Base-by-base conservation (phyloP, 805 yeast species). In the Kodamaea fukazawae region DNA sequence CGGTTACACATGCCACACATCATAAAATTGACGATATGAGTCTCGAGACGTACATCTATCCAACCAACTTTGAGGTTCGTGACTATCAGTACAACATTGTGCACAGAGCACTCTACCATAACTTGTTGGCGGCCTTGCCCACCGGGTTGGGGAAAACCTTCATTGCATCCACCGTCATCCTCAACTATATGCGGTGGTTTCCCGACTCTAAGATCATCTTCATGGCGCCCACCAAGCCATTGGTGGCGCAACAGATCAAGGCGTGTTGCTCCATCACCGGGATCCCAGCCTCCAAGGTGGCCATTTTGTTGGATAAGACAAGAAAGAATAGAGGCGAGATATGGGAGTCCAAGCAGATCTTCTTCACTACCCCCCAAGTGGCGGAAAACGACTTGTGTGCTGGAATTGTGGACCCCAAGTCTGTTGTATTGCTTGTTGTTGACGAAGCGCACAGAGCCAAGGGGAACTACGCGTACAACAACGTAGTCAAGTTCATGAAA, bases 131-230 rank as follows among this genome's bases (percentile, higher is more conserved):
- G 55, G 95, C 97, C 0, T 76, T 93, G 11, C 99, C 99, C 1
- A 93, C 99, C 0, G 99, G 99, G 49, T 70, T 90, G 58, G 99
- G 99, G 29, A 93, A 93, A 63, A 93, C 99, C 0, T 88, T 93
- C 48, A 89, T 93, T 54, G 98, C 99, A 1, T 81, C 95, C 27
- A 83, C 96, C 0, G 91, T 91, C 15, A 93, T 93, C 89, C 70
- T 89, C 41, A 93, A 93, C 57, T 93, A 75, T 63, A 81, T 76
- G 49, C 65, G 95, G 35, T 93, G 99, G 99, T 85, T 90, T 14
- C 76, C 76, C 11, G 58, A 63, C 4, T 79, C 88, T 2, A 93
- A 90, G 54, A 79, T 93, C 48, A 77, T 95, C 1, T 93, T 93
- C 60, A 82, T 91, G 83, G 99, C 99, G 0, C 99, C 99, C 0